These are phyloP conservation scores for Tylopilus subfusipes DNA, from an alignment of 768 basidiomycete genomes.

Conservation along the genomic window DNA sequence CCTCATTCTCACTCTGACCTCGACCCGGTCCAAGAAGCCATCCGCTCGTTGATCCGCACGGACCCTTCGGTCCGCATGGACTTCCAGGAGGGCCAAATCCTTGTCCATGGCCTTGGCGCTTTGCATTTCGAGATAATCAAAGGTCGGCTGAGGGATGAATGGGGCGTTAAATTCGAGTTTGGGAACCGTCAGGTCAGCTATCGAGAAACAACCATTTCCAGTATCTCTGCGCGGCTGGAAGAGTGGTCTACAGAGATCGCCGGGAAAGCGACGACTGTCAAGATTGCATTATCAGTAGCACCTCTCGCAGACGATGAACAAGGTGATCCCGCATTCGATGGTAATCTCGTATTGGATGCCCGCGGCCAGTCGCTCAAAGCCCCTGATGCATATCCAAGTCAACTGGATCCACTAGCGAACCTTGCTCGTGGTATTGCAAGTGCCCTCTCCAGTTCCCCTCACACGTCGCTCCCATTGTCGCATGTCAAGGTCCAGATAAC, in stretches of 20 bases:
- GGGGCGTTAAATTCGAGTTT: constrained; percentile 73
- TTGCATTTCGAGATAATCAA: constrained; percentile 89
- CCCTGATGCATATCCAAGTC: constrained; percentile 45
- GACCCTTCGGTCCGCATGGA: constrained; percentile 87
- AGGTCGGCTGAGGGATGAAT: constrained; percentile 76
- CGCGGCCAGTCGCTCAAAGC: constrained; percentile 49
- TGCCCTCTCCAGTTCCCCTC: constrained; percentile 72
- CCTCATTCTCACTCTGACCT: constrained; percentile 79
- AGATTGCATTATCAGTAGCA: constrained; percentile 53
- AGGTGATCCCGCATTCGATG: constrained; percentile 72
- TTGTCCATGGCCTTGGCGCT: constrained; percentile 80
- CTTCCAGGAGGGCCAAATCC: constrained; percentile 74
- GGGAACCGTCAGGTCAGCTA: constrained; percentile 78
- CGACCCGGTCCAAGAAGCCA: constrained; percentile 71
- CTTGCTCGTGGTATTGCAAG: constrained; percentile 69
- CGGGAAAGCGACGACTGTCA: constrained; percentile 51
- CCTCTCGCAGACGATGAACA: constrained; percentile 51
- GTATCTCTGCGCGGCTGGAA: constrained; percentile 31
- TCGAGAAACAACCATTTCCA: constrained; percentile 51
- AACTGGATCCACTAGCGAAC: constrained; percentile 45
- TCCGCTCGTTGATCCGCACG: constrained; percentile 71
- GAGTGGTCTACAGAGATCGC: constrained; percentile 62
- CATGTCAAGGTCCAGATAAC: constrained; percentile 56
- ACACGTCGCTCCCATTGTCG: constrained; percentile 70
- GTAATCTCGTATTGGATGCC: constrained; percentile 64